phyloP scores from a whole-genome alignment of 192 early-diverging fungal genomes.

The Spinellus fusiger region DNA sequence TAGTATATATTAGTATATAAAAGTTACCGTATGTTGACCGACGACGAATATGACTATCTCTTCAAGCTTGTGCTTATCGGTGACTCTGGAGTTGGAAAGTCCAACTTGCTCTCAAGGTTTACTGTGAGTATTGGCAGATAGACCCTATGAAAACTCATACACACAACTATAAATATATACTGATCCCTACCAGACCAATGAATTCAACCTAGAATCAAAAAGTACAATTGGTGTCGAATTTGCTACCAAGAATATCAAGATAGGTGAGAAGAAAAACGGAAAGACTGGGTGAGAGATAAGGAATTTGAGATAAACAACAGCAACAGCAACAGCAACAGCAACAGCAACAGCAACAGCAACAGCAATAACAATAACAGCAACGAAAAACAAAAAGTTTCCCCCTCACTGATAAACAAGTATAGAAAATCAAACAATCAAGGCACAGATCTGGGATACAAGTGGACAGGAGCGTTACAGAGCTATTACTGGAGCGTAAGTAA shows the following conservation, averaged over 20 bases:
- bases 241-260: constrained; percentile 41
- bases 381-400: too few relatives aligned
- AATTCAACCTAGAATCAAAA: constrained; percentile 49
- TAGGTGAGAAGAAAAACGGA: constrained; percentile 29
- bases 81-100: constrained; percentile 50
- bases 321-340: neutral
- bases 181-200: constrained; percentile 29
- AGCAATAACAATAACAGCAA: neutral
- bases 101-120: constrained; percentile 46
- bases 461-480: constrained; percentile 90
- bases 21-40: constrained; percentile 44
- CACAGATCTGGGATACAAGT: constrained; percentile 64
- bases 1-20: neutral
- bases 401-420: constrained; percentile 9
- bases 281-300: neutral
- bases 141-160: neutral
- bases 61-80: constrained; percentile 69
- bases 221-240: constrained; percentile 49
- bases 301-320: neutral
- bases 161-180: neutral
- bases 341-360: neutral
- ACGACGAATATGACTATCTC: constrained; percentile 52
- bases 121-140: constrained; percentile 21
- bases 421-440: constrained; percentile 35
- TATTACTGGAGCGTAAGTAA: constrained; percentile 62